phyloP scores from a whole-genome alignment of 257 asterid genomes.

The Ilex asprella region DNA sequence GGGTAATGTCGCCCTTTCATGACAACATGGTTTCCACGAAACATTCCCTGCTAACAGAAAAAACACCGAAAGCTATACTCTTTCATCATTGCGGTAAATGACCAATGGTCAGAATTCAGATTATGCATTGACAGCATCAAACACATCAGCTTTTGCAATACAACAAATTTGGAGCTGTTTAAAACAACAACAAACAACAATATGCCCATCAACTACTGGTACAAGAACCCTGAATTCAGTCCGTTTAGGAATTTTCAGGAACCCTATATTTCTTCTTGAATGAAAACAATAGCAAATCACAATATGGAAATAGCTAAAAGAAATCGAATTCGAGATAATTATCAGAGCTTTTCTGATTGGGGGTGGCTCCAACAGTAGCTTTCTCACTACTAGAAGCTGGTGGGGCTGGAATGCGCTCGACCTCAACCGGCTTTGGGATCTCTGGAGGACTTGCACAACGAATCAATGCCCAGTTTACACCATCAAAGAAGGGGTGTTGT shows the following conservation, averaged over 20 bases:
- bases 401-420: constrained; percentile 46
- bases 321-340: constrained; percentile 69
- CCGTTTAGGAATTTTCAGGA: constrained; percentile 13
- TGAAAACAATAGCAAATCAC: constrained; percentile 14
- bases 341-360: constrained; percentile 32
- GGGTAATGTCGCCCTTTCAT: no score
- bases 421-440: constrained; percentile 63
- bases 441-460: constrained; percentile 90
- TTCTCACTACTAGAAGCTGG: constrained; percentile 31
- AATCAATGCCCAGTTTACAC: constrained; percentile 81
- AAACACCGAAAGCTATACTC: no score
- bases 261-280: constrained; percentile 14
- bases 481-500: constrained; percentile 86
- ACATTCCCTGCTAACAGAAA: no score
- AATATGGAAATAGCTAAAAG: constrained; percentile 33
- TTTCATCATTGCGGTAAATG: background rate
- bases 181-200: constrained; percentile 20
- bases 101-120: constrained; percentile 17
- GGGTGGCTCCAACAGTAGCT: constrained; percentile 23
- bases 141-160: constrained; percentile 16
- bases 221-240: constrained; percentile 2
- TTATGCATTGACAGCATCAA: constrained; percentile 14
- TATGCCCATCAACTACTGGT: constrained; percentile 20
- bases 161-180: constrained; percentile 26
- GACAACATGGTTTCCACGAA: no score